A percentile compares a stretch with the other conserved stretches of the same genome.
phyloP scores from a whole-genome alignment of 78 protist genomes.

The slime mould (Dictyostelium discoideum) region DNA sequence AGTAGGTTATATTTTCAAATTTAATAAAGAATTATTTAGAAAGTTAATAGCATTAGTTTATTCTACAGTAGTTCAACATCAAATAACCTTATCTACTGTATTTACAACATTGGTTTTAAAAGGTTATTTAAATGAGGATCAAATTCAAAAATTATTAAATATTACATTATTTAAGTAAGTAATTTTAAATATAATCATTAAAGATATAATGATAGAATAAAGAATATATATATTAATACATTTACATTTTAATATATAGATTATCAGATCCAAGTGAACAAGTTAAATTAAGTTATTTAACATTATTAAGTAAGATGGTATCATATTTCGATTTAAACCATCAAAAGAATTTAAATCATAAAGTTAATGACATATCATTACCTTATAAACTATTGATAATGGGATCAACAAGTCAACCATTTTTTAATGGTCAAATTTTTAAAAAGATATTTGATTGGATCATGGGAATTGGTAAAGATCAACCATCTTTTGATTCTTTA shows the following conservation, averaged over 20 bases:
- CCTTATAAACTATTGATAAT: slow-evolving; percentile 41
- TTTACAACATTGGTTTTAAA: slow-evolving; percentile 18
- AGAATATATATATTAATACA: too few relatives aligned
- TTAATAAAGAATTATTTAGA: slow-evolving; percentile 29
- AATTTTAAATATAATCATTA: neutral
- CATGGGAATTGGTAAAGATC: neutral
- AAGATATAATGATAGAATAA: neutral
- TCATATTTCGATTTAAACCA: slow-evolving; percentile 22
- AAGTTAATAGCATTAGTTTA: slow-evolving; percentile 25
- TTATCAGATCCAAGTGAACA: slow-evolving; percentile 41
- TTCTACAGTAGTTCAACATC: neutral
- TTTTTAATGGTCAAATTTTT: slow-evolving; percentile 1
- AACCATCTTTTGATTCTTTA: neutral
- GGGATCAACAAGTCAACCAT: neutral
- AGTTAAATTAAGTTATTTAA: slow-evolving; percentile 15
- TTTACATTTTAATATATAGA: neutral
- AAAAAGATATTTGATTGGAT: slow-evolving; percentile 59
- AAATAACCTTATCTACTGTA: slow-evolving; percentile 12
- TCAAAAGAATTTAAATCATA: slow-evolving; percentile 37
- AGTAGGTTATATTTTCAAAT: neutral
- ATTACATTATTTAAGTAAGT: slow-evolving; percentile 69
- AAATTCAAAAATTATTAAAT: slow-evolving; percentile 30
- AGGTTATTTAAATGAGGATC: slow-evolving; percentile 2
- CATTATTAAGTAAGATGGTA: slow-evolving; percentile 18
- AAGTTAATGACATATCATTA: slow-evolving; percentile 51